Base-by-base conservation (phyloP, 495 filamentous ascomycete genomes). In the Cercophora samala region DNA sequence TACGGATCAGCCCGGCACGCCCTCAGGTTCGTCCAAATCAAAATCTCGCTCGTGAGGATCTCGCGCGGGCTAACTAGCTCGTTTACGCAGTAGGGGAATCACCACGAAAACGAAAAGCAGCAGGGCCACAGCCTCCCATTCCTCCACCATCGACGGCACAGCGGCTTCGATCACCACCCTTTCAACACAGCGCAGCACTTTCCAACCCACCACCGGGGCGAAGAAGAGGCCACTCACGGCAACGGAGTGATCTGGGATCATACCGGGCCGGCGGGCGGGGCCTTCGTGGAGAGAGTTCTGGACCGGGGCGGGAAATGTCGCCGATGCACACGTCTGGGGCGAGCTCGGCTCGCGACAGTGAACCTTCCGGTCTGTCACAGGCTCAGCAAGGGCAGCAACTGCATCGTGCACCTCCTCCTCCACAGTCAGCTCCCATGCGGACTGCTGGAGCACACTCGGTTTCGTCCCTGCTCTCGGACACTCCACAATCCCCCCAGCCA, bases 71-170 rank as follows among this genome's bases (percentile, higher is more conserved):
- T 82, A 84, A 78, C 84, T 76, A 73, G 83, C 74, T 82, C 74
- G 66, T 79, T 76, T 73, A 79, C 68, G 74, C 78, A 79, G 72
- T 78, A 78, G 83, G 76, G 74, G 83, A 86, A 77, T 91, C 89
- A 46, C 89, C 90, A 19, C 89, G 88, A 72, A 91, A 91, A 75
- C 84, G 90, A 70, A 92, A 92, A 78, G 87, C 87, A 56, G 84
- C 84, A 71, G 87, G 87, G 66, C 82, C 84, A 19, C 88, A 89
- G 66, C 82, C 83, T 68, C 69, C 86, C 22, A 80, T 80, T 25
- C 87, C 86, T 64, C 82, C 85, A 53, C 85, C 88, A 67, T 83
- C 77, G 65, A 63, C 69, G 54, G 79, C 83, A 62, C 77, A 82
- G 22, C 84, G 82, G 59, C 82, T 83, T 58, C 82, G 84, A 64